A percentile compares a stretch with the other conserved stretches of the same genome.
phyloP scores from a whole-genome alignment of 2,329 filamentous ascomycete species.

The Curvularia hawaiiensis region DNA sequence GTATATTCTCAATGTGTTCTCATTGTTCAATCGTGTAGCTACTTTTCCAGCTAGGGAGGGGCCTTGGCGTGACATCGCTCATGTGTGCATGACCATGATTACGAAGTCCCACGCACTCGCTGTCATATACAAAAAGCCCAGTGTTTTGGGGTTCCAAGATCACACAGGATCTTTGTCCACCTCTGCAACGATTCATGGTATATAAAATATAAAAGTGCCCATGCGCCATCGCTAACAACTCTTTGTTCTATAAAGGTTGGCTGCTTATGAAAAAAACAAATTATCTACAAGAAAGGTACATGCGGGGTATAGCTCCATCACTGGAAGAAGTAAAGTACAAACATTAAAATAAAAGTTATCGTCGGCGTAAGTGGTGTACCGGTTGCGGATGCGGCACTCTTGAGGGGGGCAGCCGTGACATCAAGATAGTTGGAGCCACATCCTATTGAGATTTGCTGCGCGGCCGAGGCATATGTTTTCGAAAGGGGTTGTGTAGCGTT shows the following conservation, averaged over 20 bases:
- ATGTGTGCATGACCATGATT: constrained; percentile 1
- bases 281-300: constrained; percentile 30
- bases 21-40: constrained; percentile 9
- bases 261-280: constrained; percentile 15
- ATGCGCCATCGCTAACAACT: constrained; percentile 47
- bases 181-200: constrained; percentile 5
- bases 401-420: constrained; percentile 52
- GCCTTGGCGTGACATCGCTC: not conserved
- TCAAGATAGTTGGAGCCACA: constrained; percentile 63
- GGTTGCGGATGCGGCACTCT: constrained; percentile 34
- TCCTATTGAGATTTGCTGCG: constrained; percentile 70
- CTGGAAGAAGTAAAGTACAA: constrained; percentile 41
- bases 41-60: constrained; percentile 1
- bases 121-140: constrained; percentile 5
- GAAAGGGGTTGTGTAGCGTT: constrained; percentile 70
- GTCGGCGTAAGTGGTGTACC: constrained; percentile 34
- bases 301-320: constrained; percentile 23
- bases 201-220: constrained; percentile 20
- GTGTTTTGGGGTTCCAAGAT: constrained; percentile 7
- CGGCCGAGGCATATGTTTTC: constrained; percentile 72
- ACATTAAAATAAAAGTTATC: constrained; percentile 43
- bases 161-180: constrained; percentile 16
- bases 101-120: not conserved
- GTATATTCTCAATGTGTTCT: constrained; percentile 6
- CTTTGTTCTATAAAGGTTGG: constrained; percentile 30